These are phyloP conservation scores for Pichia phayaonensis DNA, from an alignment of 805 yeast genomes.

Conservation along the genomic window DNA sequence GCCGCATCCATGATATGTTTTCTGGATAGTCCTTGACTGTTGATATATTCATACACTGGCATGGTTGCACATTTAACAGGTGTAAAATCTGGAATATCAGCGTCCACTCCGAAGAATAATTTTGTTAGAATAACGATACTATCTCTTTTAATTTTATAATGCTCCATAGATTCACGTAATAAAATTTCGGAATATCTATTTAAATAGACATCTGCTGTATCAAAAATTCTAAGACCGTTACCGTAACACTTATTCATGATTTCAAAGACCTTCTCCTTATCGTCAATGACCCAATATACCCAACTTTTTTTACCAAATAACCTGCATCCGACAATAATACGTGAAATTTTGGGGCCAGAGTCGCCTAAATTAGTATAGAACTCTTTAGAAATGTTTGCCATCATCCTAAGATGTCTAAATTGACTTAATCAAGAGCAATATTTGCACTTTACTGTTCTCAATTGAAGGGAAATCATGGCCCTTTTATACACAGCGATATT, in stretches of 20 bases:
- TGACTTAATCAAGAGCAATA: not conserved
- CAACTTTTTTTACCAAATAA: conserved; percentile 38
- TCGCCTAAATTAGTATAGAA: conserved; percentile 27
- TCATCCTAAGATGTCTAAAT: not conserved
- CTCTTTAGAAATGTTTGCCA: conserved; percentile 7
- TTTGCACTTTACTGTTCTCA: no score
- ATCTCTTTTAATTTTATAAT: conserved; percentile 45
- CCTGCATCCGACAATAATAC: conserved; percentile 49
- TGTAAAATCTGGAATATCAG: conserved; percentile 4
- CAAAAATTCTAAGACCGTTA: conserved; percentile 40
- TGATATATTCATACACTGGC: conserved; percentile 22
- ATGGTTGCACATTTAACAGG: not conserved
- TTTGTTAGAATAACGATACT: conserved; percentile 51
- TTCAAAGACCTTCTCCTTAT: conserved; percentile 38
- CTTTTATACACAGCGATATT: no score
- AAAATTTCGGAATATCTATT: conserved; percentile 42
- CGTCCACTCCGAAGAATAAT: conserved; percentile 28
- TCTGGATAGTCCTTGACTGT: conserved; percentile 36
- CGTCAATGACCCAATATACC: conserved; percentile 40
- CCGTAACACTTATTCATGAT: conserved; percentile 42
- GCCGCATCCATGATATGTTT: conserved; percentile 42
- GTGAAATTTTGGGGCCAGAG: conserved; percentile 42
- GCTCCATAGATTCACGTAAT: conserved; percentile 46
- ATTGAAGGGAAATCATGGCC: not conserved
- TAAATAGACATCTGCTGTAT: conserved; percentile 43